phyloP scores from a whole-genome alignment of 306 rosid species.

The Sesbania bispinosa region DNA sequence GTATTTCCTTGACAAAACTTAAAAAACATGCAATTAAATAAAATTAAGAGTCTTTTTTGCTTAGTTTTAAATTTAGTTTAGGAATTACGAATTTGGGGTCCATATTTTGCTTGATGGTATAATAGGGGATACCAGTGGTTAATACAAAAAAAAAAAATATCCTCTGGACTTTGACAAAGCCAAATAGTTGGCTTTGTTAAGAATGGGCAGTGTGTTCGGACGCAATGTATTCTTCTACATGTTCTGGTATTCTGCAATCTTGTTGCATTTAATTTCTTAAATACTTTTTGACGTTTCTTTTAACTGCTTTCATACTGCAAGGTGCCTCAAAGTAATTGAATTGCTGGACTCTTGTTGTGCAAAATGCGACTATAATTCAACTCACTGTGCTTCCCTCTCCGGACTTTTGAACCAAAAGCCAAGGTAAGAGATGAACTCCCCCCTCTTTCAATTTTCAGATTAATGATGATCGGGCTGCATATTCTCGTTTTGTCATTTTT shows the following conservation, averaged over 20 bases:
- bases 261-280: slow-evolving; percentile 6
- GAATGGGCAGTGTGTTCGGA: neutral
- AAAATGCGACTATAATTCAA: slow-evolving; percentile 65
- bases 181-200: neutral
- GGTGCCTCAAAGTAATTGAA: slow-evolving; percentile 70
- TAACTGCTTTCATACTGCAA: slow-evolving; percentile 18
- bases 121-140: too few relatives aligned
- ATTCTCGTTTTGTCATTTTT: neutral
- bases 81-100: too few relatives aligned
- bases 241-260: neutral
- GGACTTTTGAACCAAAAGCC: slow-evolving; percentile 73
- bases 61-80: too few relatives aligned
- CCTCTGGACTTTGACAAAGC: too few relatives aligned
- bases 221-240: neutral
- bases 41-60: too few relatives aligned
- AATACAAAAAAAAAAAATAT: too few relatives aligned
- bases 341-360: slow-evolving; percentile 73
- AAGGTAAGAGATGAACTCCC: slow-evolving; percentile 28
- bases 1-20: too few relatives aligned
- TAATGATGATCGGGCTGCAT: neutral
- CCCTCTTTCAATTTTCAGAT: neutral
- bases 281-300: neutral
- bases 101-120: too few relatives aligned
- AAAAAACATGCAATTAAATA: too few relatives aligned
- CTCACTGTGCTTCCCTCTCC: slow-evolving; percentile 90